Percentiles rank a stretch among this genome's conserved stretches.
phyloP scores from a whole-genome alignment of 2,329 filamentous ascomycete genomes.

The Venturia nashicola region DNA sequence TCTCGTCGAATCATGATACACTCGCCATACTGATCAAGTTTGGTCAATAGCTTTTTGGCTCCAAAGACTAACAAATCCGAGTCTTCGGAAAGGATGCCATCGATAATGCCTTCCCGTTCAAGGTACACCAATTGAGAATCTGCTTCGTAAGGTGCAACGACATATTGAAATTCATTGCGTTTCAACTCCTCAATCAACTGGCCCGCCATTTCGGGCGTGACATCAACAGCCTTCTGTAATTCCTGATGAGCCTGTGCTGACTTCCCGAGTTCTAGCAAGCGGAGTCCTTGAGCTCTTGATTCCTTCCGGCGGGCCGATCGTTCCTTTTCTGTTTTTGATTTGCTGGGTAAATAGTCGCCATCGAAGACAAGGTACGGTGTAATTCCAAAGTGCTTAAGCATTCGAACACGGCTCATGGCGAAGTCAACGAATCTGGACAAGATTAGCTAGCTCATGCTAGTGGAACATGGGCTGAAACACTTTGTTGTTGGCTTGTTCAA shows the following conservation, averaged over 20 bases:
- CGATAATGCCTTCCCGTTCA: conserved; percentile 70
- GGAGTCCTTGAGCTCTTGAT: conserved; percentile 61
- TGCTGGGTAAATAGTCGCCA: conserved; percentile 88
- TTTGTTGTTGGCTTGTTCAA: conserved; percentile 78
- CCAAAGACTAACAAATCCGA: conserved; percentile 95
- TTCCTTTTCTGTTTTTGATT: conserved; percentile 72
- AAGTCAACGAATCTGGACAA: conserved; percentile 69
- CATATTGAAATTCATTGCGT: conserved; percentile 63
- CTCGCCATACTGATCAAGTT: conserved; percentile 85
- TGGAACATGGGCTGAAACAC: conserved; percentile 33
- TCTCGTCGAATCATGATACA: conserved; percentile 83
- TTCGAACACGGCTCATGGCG: conserved; percentile 77
- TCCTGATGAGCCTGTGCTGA: conserved; percentile 68
- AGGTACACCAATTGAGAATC: conserved; percentile 95
- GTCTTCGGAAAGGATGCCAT: conserved; percentile 88
- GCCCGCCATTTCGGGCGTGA: conserved; percentile 92
- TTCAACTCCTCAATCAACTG: conserved; percentile 87
- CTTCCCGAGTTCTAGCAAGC: conserved; percentile 72
- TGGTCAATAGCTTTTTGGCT: conserved; percentile 79
- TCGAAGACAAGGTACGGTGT: conserved; percentile 96
- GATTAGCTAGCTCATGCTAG: conserved; percentile 14
- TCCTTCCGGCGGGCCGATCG: conserved; percentile 65
- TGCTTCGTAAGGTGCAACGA: conserved; percentile 94
- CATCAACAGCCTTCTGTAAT: conserved; percentile 88
- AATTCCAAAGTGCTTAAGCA: conserved; percentile 87